Conservation (phyloP, 768 basidiomycete genomes). For the Dendrothele bispora region DNA sequence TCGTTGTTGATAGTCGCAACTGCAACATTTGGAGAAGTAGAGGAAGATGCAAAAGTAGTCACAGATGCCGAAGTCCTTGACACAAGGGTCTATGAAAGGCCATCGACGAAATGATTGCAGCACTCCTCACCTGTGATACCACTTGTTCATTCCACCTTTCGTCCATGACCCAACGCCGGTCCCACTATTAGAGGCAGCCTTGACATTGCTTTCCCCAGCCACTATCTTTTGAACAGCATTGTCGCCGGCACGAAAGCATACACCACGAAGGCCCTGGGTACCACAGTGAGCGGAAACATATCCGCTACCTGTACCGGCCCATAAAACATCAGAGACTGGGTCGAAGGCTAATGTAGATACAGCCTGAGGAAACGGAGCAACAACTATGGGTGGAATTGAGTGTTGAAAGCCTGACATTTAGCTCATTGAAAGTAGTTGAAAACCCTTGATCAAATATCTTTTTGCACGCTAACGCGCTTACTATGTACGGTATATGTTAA, state of each 20-base stretch:
- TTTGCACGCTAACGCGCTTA: no score
- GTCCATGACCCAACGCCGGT: conserved; percentile 77
- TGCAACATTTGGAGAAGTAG: conserved; percentile 58
- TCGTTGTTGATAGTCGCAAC: conserved; percentile 60
- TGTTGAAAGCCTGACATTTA: conserved; percentile 30
- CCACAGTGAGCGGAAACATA: conserved; percentile 65
- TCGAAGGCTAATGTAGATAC: conserved; percentile 86
- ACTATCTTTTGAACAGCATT: conserved; percentile 72
- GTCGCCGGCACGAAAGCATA: conserved; percentile 73
- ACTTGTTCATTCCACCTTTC: conserved; percentile 84
- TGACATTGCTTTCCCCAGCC: conserved; percentile 78
- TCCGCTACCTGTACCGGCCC: conserved; percentile 79
- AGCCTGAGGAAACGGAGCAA: conserved; percentile 43
- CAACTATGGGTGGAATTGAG: conserved; percentile 32
- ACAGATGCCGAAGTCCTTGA: conserved; percentile 18
- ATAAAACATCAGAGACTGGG: conserved; percentile 85
- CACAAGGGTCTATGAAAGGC: no score
- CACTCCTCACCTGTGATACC: conserved; percentile 43
- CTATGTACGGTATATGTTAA: no score
- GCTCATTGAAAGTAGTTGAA: background rate
- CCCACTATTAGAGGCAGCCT: conserved; percentile 45
- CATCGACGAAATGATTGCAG: no score
- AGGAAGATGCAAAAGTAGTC: conserved; percentile 46
- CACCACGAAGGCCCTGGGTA: conserved; percentile 61
- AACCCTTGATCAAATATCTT: background rate